phyloP scores from a whole-genome alignment of 129 eudicot genomes.

The Pittosporum tobira region DNA sequence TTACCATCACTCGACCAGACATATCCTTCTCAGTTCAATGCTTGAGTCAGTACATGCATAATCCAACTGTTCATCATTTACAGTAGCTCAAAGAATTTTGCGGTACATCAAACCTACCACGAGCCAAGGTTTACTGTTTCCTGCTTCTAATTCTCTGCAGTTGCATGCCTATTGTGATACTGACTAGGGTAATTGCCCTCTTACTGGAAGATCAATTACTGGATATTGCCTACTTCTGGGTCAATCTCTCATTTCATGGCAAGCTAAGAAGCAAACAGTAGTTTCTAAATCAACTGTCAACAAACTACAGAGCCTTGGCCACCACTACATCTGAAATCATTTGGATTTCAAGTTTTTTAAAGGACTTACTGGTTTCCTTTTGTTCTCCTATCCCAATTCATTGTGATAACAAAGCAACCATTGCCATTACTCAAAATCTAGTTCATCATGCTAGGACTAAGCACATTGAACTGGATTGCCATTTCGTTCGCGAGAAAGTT shows the following conservation, averaged over 20 bases:
- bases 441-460: constrained; percentile 11
- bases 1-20: not conserved
- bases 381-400: not conserved
- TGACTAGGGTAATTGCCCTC: not conserved
- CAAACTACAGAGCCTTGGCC: not conserved
- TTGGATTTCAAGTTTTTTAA: not conserved
- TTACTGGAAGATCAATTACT: not conserved
- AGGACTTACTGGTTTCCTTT: not conserved
- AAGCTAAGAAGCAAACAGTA: constrained; percentile 1
- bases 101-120: not conserved
- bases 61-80: not conserved
- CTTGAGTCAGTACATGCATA: not conserved
- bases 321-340: not conserved
- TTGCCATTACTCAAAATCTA: not conserved
- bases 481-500: not conserved
- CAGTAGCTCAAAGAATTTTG: not conserved
- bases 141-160: not conserved
- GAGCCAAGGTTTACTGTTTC: too few species aligned
- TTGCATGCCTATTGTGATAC: not conserved
- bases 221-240: not conserved
- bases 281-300: not conserved
- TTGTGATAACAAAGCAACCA: not conserved
- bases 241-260: not conserved
- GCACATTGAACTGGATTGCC: not conserved
- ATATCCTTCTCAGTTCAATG: not conserved